Base-by-base conservation (phyloP, 2,329 filamentous ascomycete genomes). In the Chrysosphaeria jannelii region DNA sequence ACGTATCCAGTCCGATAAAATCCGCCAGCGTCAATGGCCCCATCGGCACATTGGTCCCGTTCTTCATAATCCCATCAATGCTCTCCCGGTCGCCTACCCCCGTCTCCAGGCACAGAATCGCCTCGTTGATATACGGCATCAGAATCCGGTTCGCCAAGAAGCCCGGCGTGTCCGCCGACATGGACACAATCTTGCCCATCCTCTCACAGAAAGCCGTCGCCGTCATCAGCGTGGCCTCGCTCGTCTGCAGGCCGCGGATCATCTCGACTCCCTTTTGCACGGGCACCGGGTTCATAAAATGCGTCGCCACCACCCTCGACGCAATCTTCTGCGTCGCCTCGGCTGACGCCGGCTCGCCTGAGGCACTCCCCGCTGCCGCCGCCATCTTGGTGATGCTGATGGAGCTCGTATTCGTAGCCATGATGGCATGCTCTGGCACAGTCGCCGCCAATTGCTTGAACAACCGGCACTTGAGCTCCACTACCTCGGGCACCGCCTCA, bases 61-160 rank as follows among this genome's bases (percentile, higher is more conserved):
- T 91, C 59, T 90, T 93, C 85, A 97, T 97, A 36, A 97, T 97
- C 32, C 59, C 67, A 40, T 97, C 85, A 33, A 97, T 97, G 31
- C 81, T 72, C 38, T 93, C 79, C 34, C 72, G 69, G 31, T 62
- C 58, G 10, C 85, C 85, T 1, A 97, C 65, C 3, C 75, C 74
- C 0, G 85, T 91, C 48, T 97, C 85, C 9, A 97, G 53, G 44
- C 85, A 97, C 32, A 90, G 81, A 34, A 97, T 56, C 6, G 88
- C 85, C 48, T 97, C 85, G 42, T 97, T 97, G 51, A 97, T 91
- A 42, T 97, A 97, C 0, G 85, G 85, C 85, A 97, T 97, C 28
- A 97, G 50, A 30, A 97, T 97, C 7, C 85, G 59, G 44, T 97
- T 97, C 15, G 85, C 85, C 13, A 97, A 53, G 51, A 97, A 97